These are phyloP conservation scores for Thalassiosira livingstoniorum DNA, from an alignment of 352 stramenopile species.

Conservation along the genomic window DNA sequence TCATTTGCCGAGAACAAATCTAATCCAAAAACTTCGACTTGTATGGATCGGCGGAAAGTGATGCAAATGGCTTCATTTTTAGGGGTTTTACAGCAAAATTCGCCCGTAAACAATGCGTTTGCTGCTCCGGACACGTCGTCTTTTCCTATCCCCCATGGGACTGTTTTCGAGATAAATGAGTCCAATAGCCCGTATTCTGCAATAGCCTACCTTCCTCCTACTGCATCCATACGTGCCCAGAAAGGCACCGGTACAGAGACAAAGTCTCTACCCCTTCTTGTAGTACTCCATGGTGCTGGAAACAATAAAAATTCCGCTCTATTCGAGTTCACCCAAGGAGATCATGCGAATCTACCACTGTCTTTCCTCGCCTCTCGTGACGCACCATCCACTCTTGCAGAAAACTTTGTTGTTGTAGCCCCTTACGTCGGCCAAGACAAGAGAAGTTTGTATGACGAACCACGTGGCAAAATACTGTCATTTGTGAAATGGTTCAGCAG, in stretches of 20 bases:
- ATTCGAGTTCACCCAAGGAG: conserved; percentile 67
- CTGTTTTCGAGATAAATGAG: conserved; percentile 68
- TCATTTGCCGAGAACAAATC: no score
- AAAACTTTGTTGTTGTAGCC: conserved; percentile 82
- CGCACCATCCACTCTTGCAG: conserved; percentile 61
- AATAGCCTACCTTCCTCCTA: conserved; percentile 63
- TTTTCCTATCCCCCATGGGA: conserved; percentile 24
- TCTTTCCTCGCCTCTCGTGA: conserved; percentile 63
- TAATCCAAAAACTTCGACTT: no score
- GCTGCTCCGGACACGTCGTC: no score
- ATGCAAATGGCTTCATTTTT: no score
- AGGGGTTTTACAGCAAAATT: no score
- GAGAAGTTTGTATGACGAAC: conserved; percentile 80
- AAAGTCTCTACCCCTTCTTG: conserved; percentile 64
- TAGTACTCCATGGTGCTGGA: conserved; percentile 83
- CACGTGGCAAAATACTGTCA: conserved; percentile 68
- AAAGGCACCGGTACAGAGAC: conserved; percentile 11
- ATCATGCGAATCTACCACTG: conserved; percentile 79
- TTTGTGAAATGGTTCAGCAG: conserved; percentile 75
- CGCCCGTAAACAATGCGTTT: no score
- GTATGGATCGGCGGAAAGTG: no score
- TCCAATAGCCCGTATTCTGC: conserved; percentile 73
- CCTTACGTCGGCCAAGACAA: conserved; percentile 73
- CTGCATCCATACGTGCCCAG: conserved; percentile 27
- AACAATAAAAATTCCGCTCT: conserved; percentile 71